Base-by-base conservation (phyloP, 1,284 basidiomycete species). In the Rhodotorula sp. region DNA sequence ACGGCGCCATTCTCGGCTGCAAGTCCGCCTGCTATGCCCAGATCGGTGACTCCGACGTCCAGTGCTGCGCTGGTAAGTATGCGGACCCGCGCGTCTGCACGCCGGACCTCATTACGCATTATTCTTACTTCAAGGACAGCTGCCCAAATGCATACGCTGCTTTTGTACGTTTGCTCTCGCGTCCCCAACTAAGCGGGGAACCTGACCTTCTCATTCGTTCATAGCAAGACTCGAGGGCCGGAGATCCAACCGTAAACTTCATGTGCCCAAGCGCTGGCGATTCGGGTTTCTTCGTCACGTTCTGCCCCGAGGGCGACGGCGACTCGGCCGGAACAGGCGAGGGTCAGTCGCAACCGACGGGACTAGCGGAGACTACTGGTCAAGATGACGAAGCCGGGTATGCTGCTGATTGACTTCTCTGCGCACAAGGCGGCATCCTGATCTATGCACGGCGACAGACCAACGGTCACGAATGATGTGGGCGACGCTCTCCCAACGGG, bases 281-380 rank as follows among this genome's bases (percentile, higher is more conserved):
- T 10, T 54, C 62, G 4, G 70, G 66, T 5, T 71, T 58, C 59
- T 59, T 59, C 13, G 25, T 71, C 27, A 65, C 63, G 0, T 71
- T 71, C 49, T 71, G 70, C 21, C 66, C 66, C 0, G 63, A 65
- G 41, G 70, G 66, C 17, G 62, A 71, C 44, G 62, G 66, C 25
- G 63, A 61, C 42, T 54, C 56, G 42, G 23, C 52, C 13, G 44
- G 49, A 8, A 23, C 34, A 34, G 34, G 34, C 34, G 34, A 34
- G 34, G 34, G 34, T 34, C 34, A 34, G 34, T 34, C 34, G 34
- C 34, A 34, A 34, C 34, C 34, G 9, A 53, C n/a, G 23, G 52
- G 23, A 53, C 52, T 53, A n/a, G 52, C 52, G 23, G 21, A 25
- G 13, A 8, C 21, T 3, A 50, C 19, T 50, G 21, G 49, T 34